Conservation (phyloP, 176 grass and related monocot species). For the Rhipidocladum racemiflorum region DNA sequence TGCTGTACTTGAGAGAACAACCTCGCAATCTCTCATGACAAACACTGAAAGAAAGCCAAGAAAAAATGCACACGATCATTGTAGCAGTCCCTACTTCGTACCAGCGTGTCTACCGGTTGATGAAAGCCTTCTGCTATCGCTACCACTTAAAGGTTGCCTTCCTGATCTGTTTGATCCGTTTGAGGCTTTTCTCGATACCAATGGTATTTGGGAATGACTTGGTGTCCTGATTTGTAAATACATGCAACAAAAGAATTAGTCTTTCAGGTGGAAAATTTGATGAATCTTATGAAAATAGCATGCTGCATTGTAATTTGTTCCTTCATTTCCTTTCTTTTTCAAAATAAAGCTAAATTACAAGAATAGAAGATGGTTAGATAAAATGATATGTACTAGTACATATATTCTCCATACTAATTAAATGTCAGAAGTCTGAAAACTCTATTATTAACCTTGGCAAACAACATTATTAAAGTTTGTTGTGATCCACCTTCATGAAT, state of each 20-base stretch:
- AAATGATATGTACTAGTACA: background rate
- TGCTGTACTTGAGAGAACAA: slow-evolving; percentile 52
- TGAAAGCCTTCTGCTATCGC: slow-evolving; percentile 65
- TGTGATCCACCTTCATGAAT: background rate
- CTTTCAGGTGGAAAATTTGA: slow-evolving; percentile 4
- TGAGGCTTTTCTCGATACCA: slow-evolving; percentile 60
- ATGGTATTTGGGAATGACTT: slow-evolving; percentile 72
- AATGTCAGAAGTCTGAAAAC: background rate
- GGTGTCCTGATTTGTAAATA: slow-evolving; percentile 60
- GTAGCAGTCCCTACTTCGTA: slow-evolving; percentile 53
- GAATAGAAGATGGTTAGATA: background rate
- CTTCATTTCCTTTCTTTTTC: background rate
- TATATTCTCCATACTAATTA: background rate
- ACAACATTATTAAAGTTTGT: background rate
- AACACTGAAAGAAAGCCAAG: slow-evolving; percentile 51
- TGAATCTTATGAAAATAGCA: slow-evolving; percentile 12
- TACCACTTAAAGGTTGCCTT: slow-evolving; percentile 47
- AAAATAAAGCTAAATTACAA: background rate
- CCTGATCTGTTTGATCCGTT: slow-evolving; percentile 65
- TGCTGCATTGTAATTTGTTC: background rate
- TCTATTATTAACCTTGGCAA: background rate
- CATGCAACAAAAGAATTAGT: slow-evolving; percentile 14
- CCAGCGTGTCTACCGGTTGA: slow-evolving; percentile 65
- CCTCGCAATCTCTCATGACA: slow-evolving; percentile 55
- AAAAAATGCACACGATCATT: slow-evolving; percentile 46